Conservation (phyloP, 1,139 yeast genomes). For the Yamadazyma atmosphaerica region DNA sequence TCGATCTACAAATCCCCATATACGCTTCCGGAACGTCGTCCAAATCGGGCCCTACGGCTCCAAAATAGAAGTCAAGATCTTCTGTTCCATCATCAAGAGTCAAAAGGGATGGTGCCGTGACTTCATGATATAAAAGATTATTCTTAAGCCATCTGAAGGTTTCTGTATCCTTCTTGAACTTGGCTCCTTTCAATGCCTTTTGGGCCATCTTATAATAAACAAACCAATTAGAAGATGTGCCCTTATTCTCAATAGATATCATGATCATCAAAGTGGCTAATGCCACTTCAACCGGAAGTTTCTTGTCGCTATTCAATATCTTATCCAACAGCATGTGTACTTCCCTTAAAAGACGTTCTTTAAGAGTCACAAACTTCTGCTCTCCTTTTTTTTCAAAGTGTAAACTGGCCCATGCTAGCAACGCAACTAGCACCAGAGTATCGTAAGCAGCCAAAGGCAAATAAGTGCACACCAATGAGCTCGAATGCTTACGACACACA, state of each 20-base stretch:
- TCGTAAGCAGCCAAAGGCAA: constrained; percentile 11
- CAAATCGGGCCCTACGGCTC: constrained; percentile 3
- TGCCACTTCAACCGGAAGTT: constrained; percentile 7
- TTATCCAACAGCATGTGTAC: constrained; percentile 5
- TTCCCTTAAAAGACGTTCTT: constrained; percentile 5
- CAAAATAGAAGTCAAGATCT: constrained; percentile 4
- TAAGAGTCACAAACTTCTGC: constrained; percentile 3
- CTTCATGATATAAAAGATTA: constrained; percentile 11
- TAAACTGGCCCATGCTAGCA: constrained; percentile 10
- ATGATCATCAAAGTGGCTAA: constrained; percentile 10
- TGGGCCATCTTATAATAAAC: constrained; percentile 10
- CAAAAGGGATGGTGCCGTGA: constrained; percentile 9
- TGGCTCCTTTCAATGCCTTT: constrained; percentile 4
- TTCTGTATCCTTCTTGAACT: not conserved
- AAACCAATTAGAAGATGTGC: constrained; percentile 9
- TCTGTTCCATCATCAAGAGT: constrained; percentile 6
- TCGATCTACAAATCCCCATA: constrained; percentile 11
- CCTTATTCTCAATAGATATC: constrained; percentile 11
- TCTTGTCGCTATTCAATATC: not conserved
- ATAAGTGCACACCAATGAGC: constrained; percentile 11
- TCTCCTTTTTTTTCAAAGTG: constrained; percentile 10
- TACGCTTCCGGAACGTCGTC: constrained; percentile 10
- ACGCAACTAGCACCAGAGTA: constrained; percentile 7
- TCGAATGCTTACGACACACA: constrained; percentile 6
- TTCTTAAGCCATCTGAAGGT: constrained; percentile 9